Evolutionary conservation across 73 alveolate species (phyloP), one percentile per base, ranked within the genome.

Genomic region (Loxodes magnus): DNA sequence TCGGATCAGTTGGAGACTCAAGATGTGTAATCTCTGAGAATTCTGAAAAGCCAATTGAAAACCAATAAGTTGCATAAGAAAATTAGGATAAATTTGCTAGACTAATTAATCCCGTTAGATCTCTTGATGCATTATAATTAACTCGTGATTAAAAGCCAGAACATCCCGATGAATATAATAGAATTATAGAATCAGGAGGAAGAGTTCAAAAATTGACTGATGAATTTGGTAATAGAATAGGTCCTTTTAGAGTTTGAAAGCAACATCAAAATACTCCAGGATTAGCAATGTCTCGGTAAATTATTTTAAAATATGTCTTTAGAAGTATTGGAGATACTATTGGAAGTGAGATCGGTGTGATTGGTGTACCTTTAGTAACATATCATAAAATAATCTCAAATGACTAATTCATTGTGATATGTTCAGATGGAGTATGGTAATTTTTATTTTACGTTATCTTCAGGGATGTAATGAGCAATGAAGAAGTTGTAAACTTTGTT

Each of bases 251-350:
- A 57, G 76, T 67, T 1, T 67, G 61, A 49, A 41, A 9, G 15
- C 41, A 50, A 43, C 21, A 34, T 12, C 19, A 42, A 53, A 54
- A 67, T 21, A 51, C 21, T 38, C 80, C 80, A 3, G 80, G 80
- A 12, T 29, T 67, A 19, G 80, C 80, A 2, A 67, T 67, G 80
- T n/a, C n/a, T n/a, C n/a, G n/a, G n/a, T n/a, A n/a, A n/a, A n/a
- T n/a, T n/a, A n/a, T n/a, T n/a, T n/a, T n/a, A n/a, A n/a, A n/a
- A n/a, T n/a, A n/a, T n/a, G n/a, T n/a, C n/a, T 39, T 64, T 16
- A 67, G 80, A 33, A 41, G 74, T 2, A 50, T 67, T 21, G 80
- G 80, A 4, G 80, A 67, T 67, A 57, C 29, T 15, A n/a, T n/a
- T 15, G 80, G 53, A 2, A 67, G 48, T 35, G 12, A 56, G 39